Evolutionary conservation across 768 basidiomycete genomes (phyloP).

Genomic region (Suillus lakei): DNA sequence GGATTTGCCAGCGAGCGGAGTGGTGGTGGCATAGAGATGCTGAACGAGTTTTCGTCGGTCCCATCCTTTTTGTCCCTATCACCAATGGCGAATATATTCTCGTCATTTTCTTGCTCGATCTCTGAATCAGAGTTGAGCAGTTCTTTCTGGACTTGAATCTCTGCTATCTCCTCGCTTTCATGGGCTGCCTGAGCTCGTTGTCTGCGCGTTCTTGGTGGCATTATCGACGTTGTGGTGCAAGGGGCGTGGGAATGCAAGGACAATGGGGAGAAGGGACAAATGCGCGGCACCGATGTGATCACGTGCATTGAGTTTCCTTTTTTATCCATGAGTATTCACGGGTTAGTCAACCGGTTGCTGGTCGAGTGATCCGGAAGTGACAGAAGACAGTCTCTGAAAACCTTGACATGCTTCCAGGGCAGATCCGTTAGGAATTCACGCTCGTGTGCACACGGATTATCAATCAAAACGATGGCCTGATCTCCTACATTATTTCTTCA

Average conservation of each 20-base stretch:
- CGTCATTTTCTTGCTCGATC: conserved; percentile 9
- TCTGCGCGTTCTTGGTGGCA: conserved; percentile 23
- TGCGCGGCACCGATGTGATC: neutral
- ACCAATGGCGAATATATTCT: conserved; percentile 8
- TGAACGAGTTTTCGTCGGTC: conserved; percentile 20
- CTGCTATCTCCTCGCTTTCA: conserved; percentile 21
- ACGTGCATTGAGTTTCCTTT: conserved; percentile 6
- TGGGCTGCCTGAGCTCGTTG: conserved; percentile 17
- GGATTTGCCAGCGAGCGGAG: conserved; percentile 17
- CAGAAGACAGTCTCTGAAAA: neutral
- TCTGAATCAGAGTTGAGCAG: neutral
- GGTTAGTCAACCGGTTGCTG: neutral
- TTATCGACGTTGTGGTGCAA: conserved; percentile 7
- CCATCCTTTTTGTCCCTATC: conserved; percentile 2
- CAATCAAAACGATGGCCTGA: conserved; percentile 6
- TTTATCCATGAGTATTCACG: neutral
- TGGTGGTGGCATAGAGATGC: conserved; percentile 9
- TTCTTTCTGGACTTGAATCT: neutral
- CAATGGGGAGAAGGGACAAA: neutral
- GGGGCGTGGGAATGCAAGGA: conserved; percentile 25
- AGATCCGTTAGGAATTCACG: conserved; percentile 6
- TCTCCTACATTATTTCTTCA: neutral
- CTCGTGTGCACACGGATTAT: conserved; percentile 5
- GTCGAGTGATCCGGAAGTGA: conserved; percentile 6
- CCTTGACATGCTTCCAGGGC: conserved; percentile 5